Evolutionary conservation across 169 alveolate genomes (phyloP).

Genomic region (Plasmodium ovale): DNA sequence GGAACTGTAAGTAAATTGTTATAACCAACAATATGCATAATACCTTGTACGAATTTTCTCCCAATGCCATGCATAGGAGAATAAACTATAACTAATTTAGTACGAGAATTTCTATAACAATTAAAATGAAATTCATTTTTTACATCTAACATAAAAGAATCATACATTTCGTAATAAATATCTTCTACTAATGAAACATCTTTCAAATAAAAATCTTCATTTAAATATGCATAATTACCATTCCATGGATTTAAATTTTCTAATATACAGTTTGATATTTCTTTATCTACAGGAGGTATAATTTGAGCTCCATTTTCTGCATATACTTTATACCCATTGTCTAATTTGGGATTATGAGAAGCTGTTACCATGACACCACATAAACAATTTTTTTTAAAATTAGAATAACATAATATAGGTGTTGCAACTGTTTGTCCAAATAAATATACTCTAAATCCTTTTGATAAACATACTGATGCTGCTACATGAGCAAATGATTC

Average conservation of each 20-base stretch:
- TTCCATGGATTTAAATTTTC: slow-evolving; percentile 81
- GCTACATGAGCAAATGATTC: slow-evolving; percentile 86
- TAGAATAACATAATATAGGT: slow-evolving; percentile 88
- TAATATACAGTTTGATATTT: slow-evolving; percentile 78
- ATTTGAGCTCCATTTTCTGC: slow-evolving; percentile 89
- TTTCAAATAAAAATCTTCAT: slow-evolving; percentile 76
- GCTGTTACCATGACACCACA: slow-evolving; percentile 91
- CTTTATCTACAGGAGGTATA: slow-evolving; percentile 83
- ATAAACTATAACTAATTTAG: slow-evolving; percentile 82
- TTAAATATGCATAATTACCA: slow-evolving; percentile 64
- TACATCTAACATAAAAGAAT: slow-evolving; percentile 77
- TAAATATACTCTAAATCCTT: slow-evolving; percentile 83
- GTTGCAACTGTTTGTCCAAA: slow-evolving; percentile 83
- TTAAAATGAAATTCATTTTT: slow-evolving; percentile 78
- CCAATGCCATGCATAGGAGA: slow-evolving; percentile 94
- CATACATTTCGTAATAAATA: slow-evolving; percentile 79
- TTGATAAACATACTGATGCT: slow-evolving; percentile 88
- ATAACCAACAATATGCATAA: slow-evolving; percentile 84
- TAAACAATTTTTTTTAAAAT: slow-evolving; percentile 77
- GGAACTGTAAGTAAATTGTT: slow-evolving; percentile 77
- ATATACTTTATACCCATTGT: slow-evolving; percentile 89
- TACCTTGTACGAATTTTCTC: slow-evolving; percentile 76
- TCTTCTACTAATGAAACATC: slow-evolving; percentile 79
- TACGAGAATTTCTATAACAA: slow-evolving; percentile 68
- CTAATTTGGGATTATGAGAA: slow-evolving; percentile 89